Base-by-base conservation (phyloP, 257 asterid genomes). In the Ilex aquifolium region DNA sequence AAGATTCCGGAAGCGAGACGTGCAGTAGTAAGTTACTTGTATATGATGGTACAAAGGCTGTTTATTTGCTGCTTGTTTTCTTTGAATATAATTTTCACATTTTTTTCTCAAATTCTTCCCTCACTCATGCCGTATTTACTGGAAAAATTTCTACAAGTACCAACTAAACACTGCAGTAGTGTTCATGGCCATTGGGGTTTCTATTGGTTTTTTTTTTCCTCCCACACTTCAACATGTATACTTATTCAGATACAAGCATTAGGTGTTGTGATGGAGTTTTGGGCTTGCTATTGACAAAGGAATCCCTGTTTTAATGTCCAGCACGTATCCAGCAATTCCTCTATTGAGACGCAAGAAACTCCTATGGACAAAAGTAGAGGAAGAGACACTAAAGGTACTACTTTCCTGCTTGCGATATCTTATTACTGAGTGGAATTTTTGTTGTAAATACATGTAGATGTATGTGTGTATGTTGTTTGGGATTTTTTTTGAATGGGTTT, bases 321-420 rank as follows among this genome's bases (percentile, higher is more conserved):
- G 96, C 62, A 36, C 69, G 31, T 48, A 32, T 52, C 80, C 76
- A 16, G 74, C 75, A 61, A 46, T 59, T 69, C 76, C 76, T 71
- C 76, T 42, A 44, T 6, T 17, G 71, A 84, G 80, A 69, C 73
- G 84, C 74, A 76, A 61, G 70, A 69, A 60, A 65, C n/a, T 65
- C 59, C 79, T 63, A 6, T 86, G 96, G 93, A 84, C 90, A 29
- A 72, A 60, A 44, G 71, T 6, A 70, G 95, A 88, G 74, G 95
- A 80, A 76, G 79, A 86, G 27, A 75, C 39, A 66, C 57, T 88
- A 48, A 72, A 79, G 96, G 96, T 88, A 72, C 8, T 54, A 57
- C 10, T 64, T 55, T 8, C 16, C 46, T 46, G 17, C 31, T 63
- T 56, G 21, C 32, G 8, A 36, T 36, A 8, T 36, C 42, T 36